Evolutionary conservation across 345 rosid species (phyloP).

Genomic region (Excoecaria cochinchinensis): DNA sequence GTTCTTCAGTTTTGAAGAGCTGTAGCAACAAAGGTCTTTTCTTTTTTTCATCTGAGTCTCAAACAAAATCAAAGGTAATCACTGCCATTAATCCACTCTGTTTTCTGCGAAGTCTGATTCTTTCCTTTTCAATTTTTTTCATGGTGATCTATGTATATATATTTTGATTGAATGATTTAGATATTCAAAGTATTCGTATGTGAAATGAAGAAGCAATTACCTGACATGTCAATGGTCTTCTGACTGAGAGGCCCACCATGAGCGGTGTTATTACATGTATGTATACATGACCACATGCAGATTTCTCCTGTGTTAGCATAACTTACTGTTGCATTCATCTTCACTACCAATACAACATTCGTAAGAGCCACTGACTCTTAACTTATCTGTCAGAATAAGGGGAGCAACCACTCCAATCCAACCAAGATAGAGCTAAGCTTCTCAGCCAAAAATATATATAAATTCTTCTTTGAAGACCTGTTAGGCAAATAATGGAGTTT

Average conservation of each 20-base stretch:
- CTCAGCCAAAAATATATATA: slow-evolving; percentile 12
- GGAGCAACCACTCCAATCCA: slow-evolving; percentile 28
- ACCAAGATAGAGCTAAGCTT: slow-evolving; percentile 19
- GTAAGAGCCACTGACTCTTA: slow-evolving; percentile 46
- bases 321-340: slow-evolving; percentile 71
- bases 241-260: slow-evolving; percentile 57
- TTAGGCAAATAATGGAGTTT: slow-evolving; percentile 9
- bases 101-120: background rate
- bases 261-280: slow-evolving; percentile 27
- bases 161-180: slow-evolving; percentile 13
- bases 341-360: slow-evolving; percentile 33
- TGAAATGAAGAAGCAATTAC: slow-evolving; percentile 17
- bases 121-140: background rate
- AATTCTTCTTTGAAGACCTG: slow-evolving; percentile 4
- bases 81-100: background rate
- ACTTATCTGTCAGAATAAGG: slow-evolving; percentile 43
- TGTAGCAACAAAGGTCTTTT: slow-evolving; percentile 16
- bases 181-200: background rate
- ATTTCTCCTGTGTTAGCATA: slow-evolving; percentile 33
- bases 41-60: slow-evolving; percentile 23
- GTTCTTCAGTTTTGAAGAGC: slow-evolving; percentile 17
- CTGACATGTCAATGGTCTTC: slow-evolving; percentile 11
- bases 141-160: background rate
- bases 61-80: slow-evolving; percentile 14
- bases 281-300: slow-evolving; percentile 64